Base-by-base conservation (phyloP, 2,329 filamentous ascomycete genomes). In the Aspergillus fumigatiaffinis region DNA sequence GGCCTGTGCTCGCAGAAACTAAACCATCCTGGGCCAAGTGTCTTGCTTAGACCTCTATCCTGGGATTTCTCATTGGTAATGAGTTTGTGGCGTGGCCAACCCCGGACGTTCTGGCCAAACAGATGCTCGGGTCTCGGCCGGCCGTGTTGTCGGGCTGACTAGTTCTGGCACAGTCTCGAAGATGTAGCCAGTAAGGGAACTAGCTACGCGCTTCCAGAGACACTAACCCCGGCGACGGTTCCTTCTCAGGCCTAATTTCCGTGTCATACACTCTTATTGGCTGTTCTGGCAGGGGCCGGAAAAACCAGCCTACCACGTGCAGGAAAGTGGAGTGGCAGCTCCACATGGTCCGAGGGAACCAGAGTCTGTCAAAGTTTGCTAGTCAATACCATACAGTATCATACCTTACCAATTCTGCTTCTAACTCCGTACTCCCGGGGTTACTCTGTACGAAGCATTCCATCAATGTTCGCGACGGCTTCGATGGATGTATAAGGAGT, bases 301-400 rank as follows among this genome's bases (percentile, higher is more conserved):
- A 50, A 59, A 35, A 50, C 41, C 41, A 54, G 44, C 57, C 57
- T 59, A 59, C 54, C 57, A 57, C 57, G 57, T 59, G 57, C 47
- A 41, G 42, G 42, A 46, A 21, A 20, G 8, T 12, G 42, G 21
- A 5, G n/a, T 9, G 8, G 1, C n/a, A 4, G 42, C n/a, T 12
- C 42, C 42, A 46, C 42, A 46, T 46, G 42, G n/a, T 20, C 42
- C 8, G 42, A 21, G 8, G 3, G 4, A 20, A 38, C 32, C 32
- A 38, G 5, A 17, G 10, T 12, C 32, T 38, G 14, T 38, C 32
- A 38, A 38, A 38, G n/a, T 46, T 46, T 46, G 42, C 42, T 46
- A 17, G 42, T 38, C 32, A 38, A 38, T 17, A 38, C 32, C 14
- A 3, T 38, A 38, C 32, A 38, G 32, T 17, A 38, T 17, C 14